Conservation (phyloP, 768 basidiomycete species). For the Mycena filopes region DNA sequence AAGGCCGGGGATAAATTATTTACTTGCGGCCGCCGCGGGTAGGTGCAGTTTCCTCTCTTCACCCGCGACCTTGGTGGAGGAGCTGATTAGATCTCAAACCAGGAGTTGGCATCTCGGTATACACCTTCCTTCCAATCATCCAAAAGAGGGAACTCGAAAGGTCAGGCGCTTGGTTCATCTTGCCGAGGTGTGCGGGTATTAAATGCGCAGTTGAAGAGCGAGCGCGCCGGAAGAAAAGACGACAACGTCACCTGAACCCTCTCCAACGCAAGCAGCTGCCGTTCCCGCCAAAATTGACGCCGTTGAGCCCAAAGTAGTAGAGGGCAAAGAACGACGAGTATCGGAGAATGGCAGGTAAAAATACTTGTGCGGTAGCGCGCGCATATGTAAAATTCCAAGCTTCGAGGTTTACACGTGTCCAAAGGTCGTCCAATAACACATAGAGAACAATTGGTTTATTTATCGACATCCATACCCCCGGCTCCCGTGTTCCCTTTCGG, state of each 20-base stretch:
- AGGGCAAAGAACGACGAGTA: constrained; percentile 17
- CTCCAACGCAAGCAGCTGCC: background rate
- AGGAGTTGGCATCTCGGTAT: constrained; percentile 29
- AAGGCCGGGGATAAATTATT: constrained; percentile 51
- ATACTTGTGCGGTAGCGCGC: background rate
- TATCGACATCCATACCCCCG: constrained; percentile 46
- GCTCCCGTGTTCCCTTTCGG: constrained; percentile 38
- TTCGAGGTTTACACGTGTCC: constrained; percentile 18
- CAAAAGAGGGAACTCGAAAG: constrained; percentile 23
- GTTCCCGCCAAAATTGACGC: background rate
- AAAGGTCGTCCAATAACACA: constrained; percentile 13
- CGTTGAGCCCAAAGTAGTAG: background rate
- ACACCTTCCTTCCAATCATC: constrained; percentile 30
- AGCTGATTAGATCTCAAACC: background rate
- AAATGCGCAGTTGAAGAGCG: constrained; percentile 1
- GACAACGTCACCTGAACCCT: background rate
- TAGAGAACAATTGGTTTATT: constrained; percentile 30
- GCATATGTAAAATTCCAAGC: constrained; percentile 1
- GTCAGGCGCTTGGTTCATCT: background rate
- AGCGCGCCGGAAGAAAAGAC: background rate
- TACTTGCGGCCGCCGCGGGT: constrained; percentile 72
- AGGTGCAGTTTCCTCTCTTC: constrained; percentile 11
- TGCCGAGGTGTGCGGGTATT: constrained; percentile 7
- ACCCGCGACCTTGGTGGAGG: too few species aligned
- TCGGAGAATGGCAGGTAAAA: background rate